Percentiles rank a stretch among this genome's conserved stretches.
Conservation (phyloP, 768 basidiomycete genomes). For the Podaxis pistillaris region DNA sequence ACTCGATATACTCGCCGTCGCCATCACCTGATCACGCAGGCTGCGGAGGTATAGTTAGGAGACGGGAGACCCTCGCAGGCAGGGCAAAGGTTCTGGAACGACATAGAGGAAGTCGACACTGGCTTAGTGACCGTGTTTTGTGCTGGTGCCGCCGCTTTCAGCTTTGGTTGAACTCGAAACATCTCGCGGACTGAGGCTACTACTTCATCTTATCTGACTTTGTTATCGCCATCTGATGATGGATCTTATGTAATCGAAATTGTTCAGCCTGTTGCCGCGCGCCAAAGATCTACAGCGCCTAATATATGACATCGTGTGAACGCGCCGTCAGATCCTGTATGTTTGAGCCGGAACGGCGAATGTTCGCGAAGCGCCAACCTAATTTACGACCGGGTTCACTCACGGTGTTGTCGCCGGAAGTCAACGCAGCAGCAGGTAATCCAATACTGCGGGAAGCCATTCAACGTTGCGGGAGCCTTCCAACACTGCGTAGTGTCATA, state of each 20-base stretch:
- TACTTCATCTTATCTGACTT: neutral
- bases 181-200: neutral
- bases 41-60: neutral
- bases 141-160: neutral
- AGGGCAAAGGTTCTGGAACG: neutral
- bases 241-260: too few species aligned
- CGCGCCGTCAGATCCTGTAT: neutral
- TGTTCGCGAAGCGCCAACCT: too few species aligned
- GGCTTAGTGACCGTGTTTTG: neutral
- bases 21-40: neutral
- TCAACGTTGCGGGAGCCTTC: too few species aligned
- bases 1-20: neutral
- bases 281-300: too few species aligned
- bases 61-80: neutral
- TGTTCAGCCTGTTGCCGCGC: too few species aligned
- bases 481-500: too few species aligned
- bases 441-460: too few species aligned
- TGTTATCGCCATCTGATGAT: neutral
- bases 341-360: neutral
- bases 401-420: too few species aligned
- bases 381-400: too few species aligned
- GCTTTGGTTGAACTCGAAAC: neutral
- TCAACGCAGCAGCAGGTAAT: too few species aligned
- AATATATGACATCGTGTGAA: neutral
- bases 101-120: neutral